phyloP scores from a whole-genome alignment of 768 basidiomycete species.

The Pulveroboletus sp. region DNA sequence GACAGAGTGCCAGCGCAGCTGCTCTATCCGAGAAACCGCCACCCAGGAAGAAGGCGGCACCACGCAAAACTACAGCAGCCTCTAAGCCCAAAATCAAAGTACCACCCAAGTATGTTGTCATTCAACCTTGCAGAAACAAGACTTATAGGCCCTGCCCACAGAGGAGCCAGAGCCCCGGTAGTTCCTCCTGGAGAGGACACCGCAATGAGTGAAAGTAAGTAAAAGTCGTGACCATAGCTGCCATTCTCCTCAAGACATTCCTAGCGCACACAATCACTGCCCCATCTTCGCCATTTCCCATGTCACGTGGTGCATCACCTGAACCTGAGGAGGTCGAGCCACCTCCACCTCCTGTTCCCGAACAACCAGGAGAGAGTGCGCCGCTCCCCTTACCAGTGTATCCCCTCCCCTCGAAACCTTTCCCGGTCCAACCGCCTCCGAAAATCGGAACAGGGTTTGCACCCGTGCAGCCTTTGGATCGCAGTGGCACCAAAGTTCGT shows the following conservation, averaged over 20 bases:
- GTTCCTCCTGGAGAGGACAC: conserved; percentile 45
- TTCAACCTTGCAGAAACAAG: neutral
- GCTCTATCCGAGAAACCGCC: conserved; percentile 33
- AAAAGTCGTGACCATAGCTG: neutral
- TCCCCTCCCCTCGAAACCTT: conserved; percentile 77
- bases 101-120: conserved; percentile 26
- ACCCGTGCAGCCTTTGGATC: conserved; percentile 61
- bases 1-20: conserved; percentile 12
- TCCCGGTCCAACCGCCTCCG: conserved; percentile 72
- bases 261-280: conserved; percentile 64
- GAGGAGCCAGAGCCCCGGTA: conserved; percentile 26
- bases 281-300: conserved; percentile 60
- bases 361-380: conserved; percentile 42
- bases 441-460: conserved; percentile 76
- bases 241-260: conserved; percentile 5
- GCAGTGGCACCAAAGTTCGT: conserved; percentile 53
- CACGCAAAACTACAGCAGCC: conserved; percentile 39
- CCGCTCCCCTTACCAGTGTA: conserved; percentile 59
- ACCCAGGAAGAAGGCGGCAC: conserved; percentile 45
- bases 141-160: conserved; percentile 20
- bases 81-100: conserved; percentile 33
- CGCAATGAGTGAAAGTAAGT: conserved; percentile 58
- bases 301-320: conserved; percentile 37
- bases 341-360: conserved; percentile 26
- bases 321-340: conserved; percentile 42